A percentile compares a stretch with the other conserved stretches of the same genome.
Conservation (phyloP, 2,329 filamentous ascomycete species). For the Phialophora tarda region DNA sequence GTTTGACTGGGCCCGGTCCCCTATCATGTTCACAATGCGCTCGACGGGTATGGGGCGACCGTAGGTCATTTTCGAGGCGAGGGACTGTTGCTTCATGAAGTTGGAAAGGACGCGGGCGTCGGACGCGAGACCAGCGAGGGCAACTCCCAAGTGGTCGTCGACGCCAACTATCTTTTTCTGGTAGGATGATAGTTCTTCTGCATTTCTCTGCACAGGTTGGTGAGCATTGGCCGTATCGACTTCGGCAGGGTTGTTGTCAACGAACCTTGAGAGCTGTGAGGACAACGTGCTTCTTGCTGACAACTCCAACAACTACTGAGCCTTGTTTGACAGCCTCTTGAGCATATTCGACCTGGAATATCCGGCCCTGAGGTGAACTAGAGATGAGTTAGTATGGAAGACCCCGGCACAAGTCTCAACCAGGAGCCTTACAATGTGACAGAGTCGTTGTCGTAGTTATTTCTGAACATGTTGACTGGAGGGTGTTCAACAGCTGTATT, state of each 20-base stretch:
- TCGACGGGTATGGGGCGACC: constrained; percentile 90
- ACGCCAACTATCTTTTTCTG: constrained; percentile 99
- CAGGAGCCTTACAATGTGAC: constrained; percentile 81
- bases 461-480: constrained; percentile 83
- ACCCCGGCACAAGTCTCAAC: constrained; percentile 14
- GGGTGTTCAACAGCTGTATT: constrained; percentile 2
- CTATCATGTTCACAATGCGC: constrained; percentile 88
- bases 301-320: constrained; percentile 94
- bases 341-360: constrained; percentile 99
- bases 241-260: constrained; percentile 28
- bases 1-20: constrained; percentile 95
- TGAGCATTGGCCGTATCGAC: constrained; percentile 26
- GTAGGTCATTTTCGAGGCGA: constrained; percentile 93
- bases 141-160: constrained; percentile 93
- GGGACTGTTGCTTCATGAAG: constrained; percentile 99
- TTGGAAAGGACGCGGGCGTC: constrained; percentile 99
- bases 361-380: constrained; percentile 97
- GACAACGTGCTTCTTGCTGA: constrained; percentile 97
- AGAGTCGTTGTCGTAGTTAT: constrained; percentile 99
- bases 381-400: constrained; percentile 25
- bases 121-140: constrained; percentile 94
- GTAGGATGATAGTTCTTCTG: constrained; percentile 98
- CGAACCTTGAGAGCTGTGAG: constrained; percentile 93
- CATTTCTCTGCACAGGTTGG: constrained; percentile 73
- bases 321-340: constrained; percentile 98